Base-by-base conservation (phyloP, 129 eudicot species). In the Pittosporum tobira region DNA sequence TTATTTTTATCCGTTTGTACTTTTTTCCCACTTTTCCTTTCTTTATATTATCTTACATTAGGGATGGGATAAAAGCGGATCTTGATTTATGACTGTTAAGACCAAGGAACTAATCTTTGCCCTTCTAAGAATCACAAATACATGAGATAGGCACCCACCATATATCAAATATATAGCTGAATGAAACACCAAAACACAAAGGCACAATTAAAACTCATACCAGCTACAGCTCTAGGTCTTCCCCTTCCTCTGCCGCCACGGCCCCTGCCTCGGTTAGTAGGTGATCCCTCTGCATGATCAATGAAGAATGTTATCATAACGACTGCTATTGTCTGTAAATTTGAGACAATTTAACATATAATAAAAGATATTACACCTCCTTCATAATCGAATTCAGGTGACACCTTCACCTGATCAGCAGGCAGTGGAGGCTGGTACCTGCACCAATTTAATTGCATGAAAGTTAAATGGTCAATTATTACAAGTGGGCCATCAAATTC, bases 401-500 rank as follows among this genome's bases (percentile, higher is more conserved):
- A 55, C 59, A 64, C 82, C 73, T 76, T 89, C 77, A 89, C 97
- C 65, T 79, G 97, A 72, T 89, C 97, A 59, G 88, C 95, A 48
- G 97, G 95, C 62, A 85, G 65, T 57, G 97, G 97, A 45, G 79
- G 84, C 67, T 89, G 95, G 65, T 89, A 89, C 74, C 95, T 89
- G 75, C 42, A 68, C 49, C 16, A 60, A 40, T 7, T 53, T 34
- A 34, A 34, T 34, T 34, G 40, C 40, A 34, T 34, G 40, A 1
- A 34, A 34, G 40, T 34, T 34, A 12, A 34, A 8, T 34, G 40
- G 40, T 34, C 11, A 6, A 34, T 34, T 6, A 34, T 12, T 34
- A 9, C 11, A 12, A 34, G 40, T 6, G 13, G 40, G 40, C 11
- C 40, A 34, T 6, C 40, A 34, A 34, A 34, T 12, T 34, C 40